A percentile compares a stretch with the other conserved stretches of the same genome.
Evolutionary conservation across 2,329 filamentous ascomycete genomes (phyloP).

Genomic region (Rhynchosporium agropyri): DNA sequence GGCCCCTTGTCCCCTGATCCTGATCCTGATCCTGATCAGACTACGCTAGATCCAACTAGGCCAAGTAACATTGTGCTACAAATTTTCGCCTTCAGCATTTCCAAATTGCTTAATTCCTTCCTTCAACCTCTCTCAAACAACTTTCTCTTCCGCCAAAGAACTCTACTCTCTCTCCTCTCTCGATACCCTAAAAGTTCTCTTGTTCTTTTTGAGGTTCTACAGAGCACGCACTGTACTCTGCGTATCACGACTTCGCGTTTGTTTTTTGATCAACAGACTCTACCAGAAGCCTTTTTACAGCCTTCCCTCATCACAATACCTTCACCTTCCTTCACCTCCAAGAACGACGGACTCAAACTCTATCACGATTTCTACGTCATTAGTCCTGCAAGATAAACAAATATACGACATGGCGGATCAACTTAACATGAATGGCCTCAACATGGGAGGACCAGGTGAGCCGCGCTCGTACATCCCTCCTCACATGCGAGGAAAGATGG

Average conservation of each 20-base stretch:
- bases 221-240: slow-evolving; percentile 6
- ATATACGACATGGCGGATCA: slow-evolving; percentile 76
- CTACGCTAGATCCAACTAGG: not conserved
- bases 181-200: slow-evolving; percentile 50
- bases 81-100: slow-evolving; percentile 39
- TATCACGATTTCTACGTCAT: slow-evolving; percentile 36
- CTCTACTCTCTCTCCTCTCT: slow-evolving; percentile 30
- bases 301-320: slow-evolving; percentile 30
- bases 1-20: not conserved
- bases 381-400: slow-evolving; percentile 1
- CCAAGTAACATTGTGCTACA: slow-evolving; percentile 19
- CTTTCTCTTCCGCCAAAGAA: slow-evolving; percentile 11
- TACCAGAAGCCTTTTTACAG: slow-evolving; percentile 22
- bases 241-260: slow-evolving; percentile 20
- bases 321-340: slow-evolving; percentile 40
- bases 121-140: slow-evolving; percentile 26
- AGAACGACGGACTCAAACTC: slow-evolving; percentile 27
- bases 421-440: slow-evolving; percentile 79
- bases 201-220: slow-evolving; percentile 45
- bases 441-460: slow-evolving; percentile 55
- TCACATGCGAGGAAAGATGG: slow-evolving; percentile 70
- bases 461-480: slow-evolving; percentile 81
- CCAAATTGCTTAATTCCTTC: slow-evolving; percentile 24
- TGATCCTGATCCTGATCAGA: not conserved
- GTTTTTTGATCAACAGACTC: slow-evolving; percentile 14